phyloP scores from a whole-genome alignment of 31 red algal species.

The Porphyra umbilicalis region DNA sequence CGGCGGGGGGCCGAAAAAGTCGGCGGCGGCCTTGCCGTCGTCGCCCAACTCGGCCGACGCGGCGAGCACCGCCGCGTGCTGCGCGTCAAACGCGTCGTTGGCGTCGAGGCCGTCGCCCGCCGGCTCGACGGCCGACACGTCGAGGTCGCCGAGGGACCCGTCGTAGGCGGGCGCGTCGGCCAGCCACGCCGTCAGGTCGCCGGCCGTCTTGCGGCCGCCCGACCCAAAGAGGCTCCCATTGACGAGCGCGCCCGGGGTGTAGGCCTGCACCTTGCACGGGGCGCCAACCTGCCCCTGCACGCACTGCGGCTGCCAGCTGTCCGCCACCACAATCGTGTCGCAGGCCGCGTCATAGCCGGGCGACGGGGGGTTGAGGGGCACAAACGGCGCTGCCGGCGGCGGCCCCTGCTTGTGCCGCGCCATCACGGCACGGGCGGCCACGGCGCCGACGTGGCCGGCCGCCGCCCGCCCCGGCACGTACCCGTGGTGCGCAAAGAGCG shows the following conservation, averaged over 20 bases:
- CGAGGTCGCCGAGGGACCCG: slow-evolving; percentile 6
- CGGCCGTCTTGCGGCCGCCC: not conserved
- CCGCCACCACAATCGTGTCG: slow-evolving; percentile 2
- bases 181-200: not conserved
- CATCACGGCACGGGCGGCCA: slow-evolving; percentile 1
- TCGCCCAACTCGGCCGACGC: slow-evolving; percentile 11
- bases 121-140: slow-evolving; percentile 4
- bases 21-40: slow-evolving; percentile 12
- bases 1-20: slow-evolving; percentile 22
- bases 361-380: slow-evolving; percentile 19
- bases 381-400: slow-evolving; percentile 4
- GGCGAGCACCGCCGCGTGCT: slow-evolving; percentile 7
- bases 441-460: slow-evolving; percentile 10
- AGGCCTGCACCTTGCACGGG: slow-evolving; percentile 8
- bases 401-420: slow-evolving; percentile 7
- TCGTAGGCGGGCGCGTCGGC: slow-evolving; percentile 6
- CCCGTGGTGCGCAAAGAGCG: slow-evolving; percentile 6
- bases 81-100: slow-evolving; percentile 7
- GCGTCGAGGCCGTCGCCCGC: not conserved
- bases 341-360: slow-evolving; percentile 19
- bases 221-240: slow-evolving; percentile 13
- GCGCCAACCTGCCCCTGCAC: slow-evolving; percentile 6
- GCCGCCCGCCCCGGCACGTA: slow-evolving; percentile 6
- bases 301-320: slow-evolving; percentile 25
- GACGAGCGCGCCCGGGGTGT: slow-evolving; percentile 5